Percentiles rank a stretch among this genome's conserved stretches.
phyloP scores from a whole-genome alignment of 2,329 filamentous ascomycete genomes.

The Arthrobotrys conoides region DNA sequence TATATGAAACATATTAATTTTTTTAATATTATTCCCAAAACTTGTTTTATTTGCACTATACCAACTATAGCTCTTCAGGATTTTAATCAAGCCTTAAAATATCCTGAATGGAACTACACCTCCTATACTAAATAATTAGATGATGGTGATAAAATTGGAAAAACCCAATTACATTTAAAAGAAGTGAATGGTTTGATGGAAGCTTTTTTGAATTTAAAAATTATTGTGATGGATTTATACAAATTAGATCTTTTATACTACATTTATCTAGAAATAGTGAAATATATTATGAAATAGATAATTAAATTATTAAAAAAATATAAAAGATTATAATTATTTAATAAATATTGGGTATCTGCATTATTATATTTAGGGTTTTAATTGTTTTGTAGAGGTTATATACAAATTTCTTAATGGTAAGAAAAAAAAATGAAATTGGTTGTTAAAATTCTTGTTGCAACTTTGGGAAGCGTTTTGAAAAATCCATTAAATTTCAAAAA shows the following conservation, averaged over 20 bases:
- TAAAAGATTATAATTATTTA: constrained; percentile 3
- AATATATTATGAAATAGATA: constrained; percentile 13
- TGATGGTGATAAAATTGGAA: constrained; percentile 6
- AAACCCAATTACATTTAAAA: not conserved
- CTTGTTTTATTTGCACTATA: not conserved
- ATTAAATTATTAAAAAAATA: constrained; percentile 15
- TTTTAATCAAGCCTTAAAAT: not conserved
- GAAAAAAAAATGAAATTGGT: not conserved
- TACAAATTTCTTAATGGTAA: not conserved
- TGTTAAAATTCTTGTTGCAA: not conserved
- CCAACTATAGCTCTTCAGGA: not conserved
- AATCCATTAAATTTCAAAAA: not conserved
- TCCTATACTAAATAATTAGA: constrained; percentile 9
- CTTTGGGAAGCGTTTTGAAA: not conserved
- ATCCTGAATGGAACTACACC: not conserved
- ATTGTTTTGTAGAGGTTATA: not conserved
- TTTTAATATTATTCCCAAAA: constrained; percentile 9
- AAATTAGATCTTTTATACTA: constrained; percentile 2
- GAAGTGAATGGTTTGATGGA: too few species aligned
- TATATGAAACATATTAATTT: constrained; percentile 15
- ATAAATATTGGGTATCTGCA: not conserved
- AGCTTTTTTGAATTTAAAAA: not conserved
- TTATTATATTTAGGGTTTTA: not conserved
- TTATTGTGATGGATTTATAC: constrained; percentile 6
- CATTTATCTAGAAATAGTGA: constrained; percentile 12